Conservation (phyloP, 2,329 filamentous ascomycete genomes). For the Eutypa lata region DNA sequence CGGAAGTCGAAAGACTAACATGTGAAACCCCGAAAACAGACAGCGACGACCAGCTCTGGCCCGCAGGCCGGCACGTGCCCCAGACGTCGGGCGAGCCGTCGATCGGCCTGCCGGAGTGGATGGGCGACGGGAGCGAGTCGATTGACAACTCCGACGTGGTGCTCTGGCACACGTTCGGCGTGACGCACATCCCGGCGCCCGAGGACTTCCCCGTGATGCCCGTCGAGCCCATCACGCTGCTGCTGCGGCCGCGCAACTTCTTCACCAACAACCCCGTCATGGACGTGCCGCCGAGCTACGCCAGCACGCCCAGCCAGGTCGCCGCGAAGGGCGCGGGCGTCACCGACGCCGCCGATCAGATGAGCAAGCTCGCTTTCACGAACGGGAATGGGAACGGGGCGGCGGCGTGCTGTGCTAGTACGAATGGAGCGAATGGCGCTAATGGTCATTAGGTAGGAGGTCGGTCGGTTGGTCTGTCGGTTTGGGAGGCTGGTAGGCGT, state of each 20-base stretch:
- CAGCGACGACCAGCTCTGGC: conserved; percentile 76
- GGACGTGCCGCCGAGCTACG: conserved; percentile 76
- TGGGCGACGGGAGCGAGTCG: conserved; percentile 63
- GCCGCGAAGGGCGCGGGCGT: conserved; percentile 27
- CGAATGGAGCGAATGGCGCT: conserved; percentile 5
- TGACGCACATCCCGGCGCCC: conserved; percentile 84
- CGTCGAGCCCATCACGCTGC: conserved; percentile 76
- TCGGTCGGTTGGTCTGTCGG: too few species aligned
- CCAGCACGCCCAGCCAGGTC: conserved; percentile 65
- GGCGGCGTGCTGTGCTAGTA: background rate
- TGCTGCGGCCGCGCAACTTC: conserved; percentile 79
- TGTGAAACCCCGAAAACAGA: conserved; percentile 44
- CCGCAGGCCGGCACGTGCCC: conserved; percentile 81
- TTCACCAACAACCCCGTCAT: conserved; percentile 76
- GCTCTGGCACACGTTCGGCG: conserved; percentile 90
- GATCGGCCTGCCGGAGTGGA: conserved; percentile 71
- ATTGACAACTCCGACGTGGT: conserved; percentile 85
- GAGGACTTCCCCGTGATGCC: conserved; percentile 96
- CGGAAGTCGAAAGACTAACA: background rate
- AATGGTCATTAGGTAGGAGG: conserved; percentile 10
- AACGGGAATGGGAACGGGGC: too few species aligned
- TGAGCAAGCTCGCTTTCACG: conserved; percentile 26
- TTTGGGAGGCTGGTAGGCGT: too few species aligned
- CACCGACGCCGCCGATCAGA: conserved; percentile 27
- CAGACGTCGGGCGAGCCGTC: conserved; percentile 82